Percentiles rank a stretch among this genome's conserved stretches.
Evolutionary conservation across 2,329 filamentous ascomycete species (phyloP).

Genomic region (Arthrobotrys megalospora): DNA sequence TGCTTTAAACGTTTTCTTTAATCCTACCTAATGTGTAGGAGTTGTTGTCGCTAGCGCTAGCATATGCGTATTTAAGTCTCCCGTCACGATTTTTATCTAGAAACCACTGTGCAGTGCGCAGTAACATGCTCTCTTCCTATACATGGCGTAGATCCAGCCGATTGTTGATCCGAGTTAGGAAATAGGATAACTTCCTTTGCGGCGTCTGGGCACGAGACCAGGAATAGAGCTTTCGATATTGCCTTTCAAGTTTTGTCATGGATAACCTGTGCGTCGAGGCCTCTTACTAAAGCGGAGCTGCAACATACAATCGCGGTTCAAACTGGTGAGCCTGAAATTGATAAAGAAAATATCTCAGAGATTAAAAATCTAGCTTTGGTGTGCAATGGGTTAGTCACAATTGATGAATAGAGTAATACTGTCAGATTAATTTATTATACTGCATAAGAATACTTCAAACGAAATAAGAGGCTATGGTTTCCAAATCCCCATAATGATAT

Average conservation of each 20-base stretch:
- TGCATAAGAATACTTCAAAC: slow-evolving; percentile 64
- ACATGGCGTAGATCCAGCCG: no score
- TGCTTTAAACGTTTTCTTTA: no score
- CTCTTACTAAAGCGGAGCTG: slow-evolving; percentile 10
- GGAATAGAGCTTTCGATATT: no score
- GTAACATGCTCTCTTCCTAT: no score
- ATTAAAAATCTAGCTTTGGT: slow-evolving; percentile 36
- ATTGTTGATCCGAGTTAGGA: no score
- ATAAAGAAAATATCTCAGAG: slow-evolving; percentile 2
- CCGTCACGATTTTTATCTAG: no score
- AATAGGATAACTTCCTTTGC: no score
- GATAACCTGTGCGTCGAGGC: slow-evolving; percentile 24
- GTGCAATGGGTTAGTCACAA: slow-evolving; percentile 64
- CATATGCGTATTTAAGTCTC: no score
- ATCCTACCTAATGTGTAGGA: no score
- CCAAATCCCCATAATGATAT: slow-evolving; percentile 3
- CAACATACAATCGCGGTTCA: slow-evolving; percentile 19
- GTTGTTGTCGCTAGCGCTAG: no score
- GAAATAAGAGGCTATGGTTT: slow-evolving; percentile 1
- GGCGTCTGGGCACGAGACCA: no score
- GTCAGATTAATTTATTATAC: slow-evolving; percentile 65
- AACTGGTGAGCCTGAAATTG: slow-evolving; percentile 4
- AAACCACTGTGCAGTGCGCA: no score
- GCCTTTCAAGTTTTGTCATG: slow-evolving; percentile 29
- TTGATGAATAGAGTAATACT: slow-evolving; percentile 63